These are phyloP conservation scores for Aspergillus carlsbadensis DNA, from an alignment of 495 filamentous ascomycete genomes.

Conservation along the genomic window DNA sequence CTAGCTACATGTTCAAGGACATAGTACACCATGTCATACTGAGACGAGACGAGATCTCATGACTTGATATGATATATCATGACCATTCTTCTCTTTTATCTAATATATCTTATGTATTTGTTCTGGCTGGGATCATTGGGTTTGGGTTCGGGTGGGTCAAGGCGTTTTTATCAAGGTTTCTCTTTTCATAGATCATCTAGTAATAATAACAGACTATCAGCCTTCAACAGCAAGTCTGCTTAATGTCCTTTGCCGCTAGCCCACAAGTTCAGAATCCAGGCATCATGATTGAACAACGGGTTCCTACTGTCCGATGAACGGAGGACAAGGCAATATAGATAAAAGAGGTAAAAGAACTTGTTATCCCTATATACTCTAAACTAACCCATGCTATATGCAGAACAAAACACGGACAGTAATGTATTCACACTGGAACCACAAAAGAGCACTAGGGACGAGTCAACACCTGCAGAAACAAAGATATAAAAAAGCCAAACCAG, in stretches of 20 bases:
- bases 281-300: no score
- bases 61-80: neutral
- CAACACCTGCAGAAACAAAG: neutral
- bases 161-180: neutral
- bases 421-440: neutral
- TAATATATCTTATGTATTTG: neutral
- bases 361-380: no score
- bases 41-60: neutral
- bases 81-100: neutral
- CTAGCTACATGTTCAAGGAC: neutral
- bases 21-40: no score
- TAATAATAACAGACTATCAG: no score
- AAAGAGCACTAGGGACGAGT: neutral
- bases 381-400: no score
- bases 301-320: no score
- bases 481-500: slow-evolving; percentile 54
- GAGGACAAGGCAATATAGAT: neutral
- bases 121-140: neutral
- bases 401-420: neutral
- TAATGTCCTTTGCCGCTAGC: no score
- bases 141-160: neutral
- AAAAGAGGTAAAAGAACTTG: neutral
- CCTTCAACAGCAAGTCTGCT: no score
- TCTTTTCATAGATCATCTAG: no score
- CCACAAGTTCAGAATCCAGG: no score